A percentile compares a stretch with the other conserved stretches of the same genome.
phyloP scores from a whole-genome alignment of 257 asterid species.

The Solanum etuberosum region DNA sequence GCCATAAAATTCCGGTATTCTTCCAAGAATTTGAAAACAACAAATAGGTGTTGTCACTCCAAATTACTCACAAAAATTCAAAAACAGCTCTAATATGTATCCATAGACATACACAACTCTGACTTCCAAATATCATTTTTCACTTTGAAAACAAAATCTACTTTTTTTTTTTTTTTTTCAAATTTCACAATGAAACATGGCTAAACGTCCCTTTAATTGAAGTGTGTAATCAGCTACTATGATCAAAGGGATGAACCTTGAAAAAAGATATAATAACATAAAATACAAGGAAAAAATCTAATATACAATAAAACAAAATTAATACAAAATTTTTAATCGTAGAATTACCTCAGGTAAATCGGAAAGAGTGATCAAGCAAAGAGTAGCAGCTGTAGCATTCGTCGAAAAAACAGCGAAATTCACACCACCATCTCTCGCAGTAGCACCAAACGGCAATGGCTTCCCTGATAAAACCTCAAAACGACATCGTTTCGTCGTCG shows the following conservation, averaged over 20 bases:
- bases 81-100: not conserved
- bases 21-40: not conserved
- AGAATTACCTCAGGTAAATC: conserved; percentile 53
- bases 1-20: not conserved
- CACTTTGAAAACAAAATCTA: not conserved
- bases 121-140: not conserved
- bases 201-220: not conserved
- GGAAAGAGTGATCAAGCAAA: conserved; percentile 58
- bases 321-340: not conserved
- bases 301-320: not conserved
- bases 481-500: conserved; percentile 20
- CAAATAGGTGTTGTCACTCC: not conserved
- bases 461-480: conserved; percentile 58
- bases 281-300: not conserved
- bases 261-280: too few relatives aligned
- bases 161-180: too few relatives aligned
- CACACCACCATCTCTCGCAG: conserved; percentile 72
- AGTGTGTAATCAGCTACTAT: not conserved
- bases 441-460: conserved; percentile 91
- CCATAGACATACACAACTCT: not conserved
- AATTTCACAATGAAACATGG: not conserved
- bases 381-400: conserved; percentile 61
- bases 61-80: not conserved
- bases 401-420: conserved; percentile 62
- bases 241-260: not conserved